Base-by-base conservation (phyloP, 1,284 basidiomycete species). In the Apiotrichum porosum region DNA sequence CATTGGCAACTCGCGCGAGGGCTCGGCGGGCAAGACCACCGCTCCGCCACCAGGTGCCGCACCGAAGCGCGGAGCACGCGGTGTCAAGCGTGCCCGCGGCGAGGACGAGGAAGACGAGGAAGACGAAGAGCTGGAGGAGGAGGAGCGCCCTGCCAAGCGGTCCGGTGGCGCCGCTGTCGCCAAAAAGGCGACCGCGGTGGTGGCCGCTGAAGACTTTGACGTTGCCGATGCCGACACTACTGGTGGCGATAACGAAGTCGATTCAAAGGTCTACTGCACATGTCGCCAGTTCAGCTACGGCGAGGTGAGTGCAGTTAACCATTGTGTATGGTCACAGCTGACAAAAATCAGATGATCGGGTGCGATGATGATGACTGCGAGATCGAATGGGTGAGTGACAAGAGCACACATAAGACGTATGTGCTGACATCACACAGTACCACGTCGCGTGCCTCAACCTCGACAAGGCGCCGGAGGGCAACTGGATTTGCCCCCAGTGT, bases 311-410 rank as follows among this genome's bases (percentile, higher is more conserved):
- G 32, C 32, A n/a, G n/a, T n/a, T n/a, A 15, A 14, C 32, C 26
- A 12, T 28, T 33, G 6, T 33, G 8, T 19, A 36, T 18, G 35
- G 6, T 13, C 6, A 36, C 35, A 36, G n/a, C 18, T 36, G 17
- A n/a, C 35, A 36, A 19, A 12, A 9, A 33, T 15, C 32, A 17
- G 74, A 98, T 98, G 94, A 92, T 98, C 62, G 94, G 84, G 3
- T 98, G 94, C 69, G 94, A 98, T 72, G 86, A 86, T 60, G 77
- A 79, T n/a, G 80, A 81, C 38, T 97, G 94, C 73, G 83, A 86
- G 64, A 78, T 80, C 48, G 93, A 97, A 84, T 97, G 94, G 94
- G 91, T 94, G 63, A 68, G 88, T 83, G 2, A 2, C 6, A n/a
- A 28, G 23, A 19, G 40, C 33, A n/a, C n/a, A n/a, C n/a, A n/a